phyloP scores from a whole-genome alignment of 1,284 basidiomycete genomes.

The Papiliotrema laurentii region DNA sequence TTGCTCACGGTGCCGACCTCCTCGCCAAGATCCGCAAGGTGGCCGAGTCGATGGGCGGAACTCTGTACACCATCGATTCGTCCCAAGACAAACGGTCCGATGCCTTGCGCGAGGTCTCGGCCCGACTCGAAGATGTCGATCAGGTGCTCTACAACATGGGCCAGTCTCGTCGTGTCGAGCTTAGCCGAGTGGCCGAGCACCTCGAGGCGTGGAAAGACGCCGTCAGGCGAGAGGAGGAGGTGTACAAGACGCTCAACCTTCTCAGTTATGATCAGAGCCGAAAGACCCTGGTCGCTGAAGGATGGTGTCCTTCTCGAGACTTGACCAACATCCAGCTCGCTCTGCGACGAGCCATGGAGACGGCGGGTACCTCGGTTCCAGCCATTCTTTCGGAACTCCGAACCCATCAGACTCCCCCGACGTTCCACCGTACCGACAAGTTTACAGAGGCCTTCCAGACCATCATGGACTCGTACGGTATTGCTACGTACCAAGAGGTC shows the following conservation, averaged over 20 bases:
- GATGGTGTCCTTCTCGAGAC: slow-evolving; percentile 93
- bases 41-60: slow-evolving; percentile 96
- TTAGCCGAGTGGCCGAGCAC: slow-evolving; percentile 79
- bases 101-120: slow-evolving; percentile 80
- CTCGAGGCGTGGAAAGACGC: slow-evolving; percentile 90
- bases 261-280: slow-evolving; percentile 91
- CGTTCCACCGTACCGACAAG: slow-evolving; percentile 91
- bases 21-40: slow-evolving; percentile 98
- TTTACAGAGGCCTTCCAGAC: slow-evolving; percentile 97
- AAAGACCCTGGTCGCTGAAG: slow-evolving; percentile 95
- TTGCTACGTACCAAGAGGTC: slow-evolving; percentile 92
- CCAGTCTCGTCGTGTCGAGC: slow-evolving; percentile 76
- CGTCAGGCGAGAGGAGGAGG: slow-evolving; percentile 90
- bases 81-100: slow-evolving; percentile 88
- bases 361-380: slow-evolving; percentile 85
- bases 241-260: slow-evolving; percentile 89
- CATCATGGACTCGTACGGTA: slow-evolving; percentile 97
- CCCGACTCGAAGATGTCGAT: slow-evolving; percentile 87
- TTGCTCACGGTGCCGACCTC: slow-evolving; percentile 90
- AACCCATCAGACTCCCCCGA: slow-evolving; percentile 89
- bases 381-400: slow-evolving; percentile 88
- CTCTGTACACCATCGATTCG: slow-evolving; percentile 91
- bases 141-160: slow-evolving; percentile 86
- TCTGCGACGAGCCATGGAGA: slow-evolving; percentile 89
- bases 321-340: slow-evolving; percentile 82